phyloP scores from a whole-genome alignment of 1,139 yeast species.

The Kodamaea ohmeri region DNA sequence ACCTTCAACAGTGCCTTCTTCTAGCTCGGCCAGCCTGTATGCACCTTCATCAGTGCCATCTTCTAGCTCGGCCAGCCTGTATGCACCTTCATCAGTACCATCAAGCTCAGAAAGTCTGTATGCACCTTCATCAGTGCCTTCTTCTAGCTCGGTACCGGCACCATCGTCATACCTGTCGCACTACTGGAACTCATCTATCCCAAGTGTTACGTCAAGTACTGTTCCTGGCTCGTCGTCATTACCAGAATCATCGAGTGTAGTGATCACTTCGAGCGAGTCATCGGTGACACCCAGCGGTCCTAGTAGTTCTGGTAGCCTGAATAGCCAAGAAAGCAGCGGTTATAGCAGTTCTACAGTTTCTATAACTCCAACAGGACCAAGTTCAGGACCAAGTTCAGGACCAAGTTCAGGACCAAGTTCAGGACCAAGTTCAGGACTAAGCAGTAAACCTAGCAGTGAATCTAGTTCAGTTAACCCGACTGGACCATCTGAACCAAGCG shows the following conservation, averaged over 20 bases:
- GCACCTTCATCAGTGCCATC: not conserved
- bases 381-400: not conserved
- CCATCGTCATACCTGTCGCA: not conserved
- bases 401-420: not conserved
- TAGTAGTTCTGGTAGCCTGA: not conserved
- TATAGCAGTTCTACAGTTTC: not conserved
- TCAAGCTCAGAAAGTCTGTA: not conserved
- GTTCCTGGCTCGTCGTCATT: not conserved
- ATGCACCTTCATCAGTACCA: not conserved
- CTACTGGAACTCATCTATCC: not conserved
- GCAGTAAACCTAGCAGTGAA: too few relatives aligned
- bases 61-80: not conserved
- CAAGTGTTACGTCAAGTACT: not conserved
- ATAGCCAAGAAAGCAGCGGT: not conserved
- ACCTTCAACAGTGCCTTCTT: constrained; percentile 6
- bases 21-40: constrained; percentile 12
- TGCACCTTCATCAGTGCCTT: not conserved
- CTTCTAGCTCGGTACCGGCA: not conserved
- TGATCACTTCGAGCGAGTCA: not conserved
- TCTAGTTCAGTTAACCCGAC: constrained; percentile 8
- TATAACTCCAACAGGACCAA: not conserved
- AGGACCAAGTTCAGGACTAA: too few relatives aligned
- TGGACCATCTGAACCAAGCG: not conserved
- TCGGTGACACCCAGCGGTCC: not conserved
- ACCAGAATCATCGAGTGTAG: not conserved